Evolutionary conservation across 306 rosid species (phyloP), one percentile per base, ranked within the genome.

Genomic region (Delonix regia): DNA sequence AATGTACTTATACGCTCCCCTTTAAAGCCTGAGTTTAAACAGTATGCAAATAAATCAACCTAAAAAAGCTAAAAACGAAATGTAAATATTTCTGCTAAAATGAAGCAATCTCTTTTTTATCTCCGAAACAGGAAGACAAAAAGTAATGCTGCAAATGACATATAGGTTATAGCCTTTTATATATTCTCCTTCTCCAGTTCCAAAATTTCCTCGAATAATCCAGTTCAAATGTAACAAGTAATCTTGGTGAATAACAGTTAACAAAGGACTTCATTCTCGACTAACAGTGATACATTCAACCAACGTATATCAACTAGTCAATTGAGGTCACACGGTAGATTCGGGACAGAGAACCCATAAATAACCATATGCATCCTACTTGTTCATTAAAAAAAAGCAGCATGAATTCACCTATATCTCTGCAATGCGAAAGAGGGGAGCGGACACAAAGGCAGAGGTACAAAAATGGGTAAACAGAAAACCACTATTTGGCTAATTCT

Each of bases 11-110:
- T 27, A 57, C 72, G 55, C 59, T 49, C 57, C 62, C 61, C 27
- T 38, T 61, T 47, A 25, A 53, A 21, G 21, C 47, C 10, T 56
- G 34, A 10, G 56, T 14, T 36, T 38, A 38, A 68, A 16, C 10
- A 47, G 8, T n/a, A n/a, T 48, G 44, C 34, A 79, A 47, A 36
- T 18, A 71, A 69, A 60, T 21, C n/a, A 61, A 79, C 65, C 4
- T 24, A 28, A 25, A 21, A 67, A 52, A 18, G 61, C 52, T 44
- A 19, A 44, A 62, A 45, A 36, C 19, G 28, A 69, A 28, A 22
- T 30, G 8, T 10, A 13, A 39, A 34, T 21, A 19, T 33, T 36
- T 16, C 38, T 64, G 28, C 70, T 19, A 13, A 13, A n/a, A 16
- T 2, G n/a, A 36, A 62, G 0, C 5, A 33, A 6, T 7, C n/a